Evolutionary conservation across 306 rosid genomes (phyloP).

Genomic region (Hippophae gyantsensis): DNA sequence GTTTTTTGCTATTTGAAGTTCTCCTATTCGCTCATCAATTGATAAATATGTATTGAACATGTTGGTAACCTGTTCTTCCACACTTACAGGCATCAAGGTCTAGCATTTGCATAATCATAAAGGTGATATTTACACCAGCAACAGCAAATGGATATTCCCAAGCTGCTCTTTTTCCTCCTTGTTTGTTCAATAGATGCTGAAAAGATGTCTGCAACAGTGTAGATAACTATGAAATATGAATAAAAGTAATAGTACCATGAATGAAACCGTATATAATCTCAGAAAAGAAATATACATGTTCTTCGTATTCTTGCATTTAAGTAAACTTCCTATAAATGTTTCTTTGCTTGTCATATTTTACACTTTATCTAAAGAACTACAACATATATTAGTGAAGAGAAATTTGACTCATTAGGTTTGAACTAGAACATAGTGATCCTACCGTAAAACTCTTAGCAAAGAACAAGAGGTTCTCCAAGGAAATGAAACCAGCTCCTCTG

Average conservation of each 20-base stretch:
- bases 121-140: slow-evolving; percentile 82
- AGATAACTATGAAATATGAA: background rate
- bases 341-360: background rate
- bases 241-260: background rate
- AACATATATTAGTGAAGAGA: background rate
- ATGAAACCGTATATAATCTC: background rate
- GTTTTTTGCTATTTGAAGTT: too few species aligned
- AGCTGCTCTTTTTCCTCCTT: slow-evolving; percentile 63
- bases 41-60: background rate
- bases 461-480: slow-evolving; percentile 86
- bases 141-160: slow-evolving; percentile 88
- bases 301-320: background rate
- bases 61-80: background rate
- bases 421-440: slow-evolving; percentile 22
- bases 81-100: slow-evolving; percentile 68
- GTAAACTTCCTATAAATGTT: background rate
- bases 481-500: slow-evolving; percentile 91
- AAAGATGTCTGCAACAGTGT: slow-evolving; percentile 46
- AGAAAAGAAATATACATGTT: background rate
- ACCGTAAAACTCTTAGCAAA: slow-evolving; percentile 75
- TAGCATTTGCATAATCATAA: slow-evolving; percentile 88
- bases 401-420: background rate
- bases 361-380: background rate
- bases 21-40: too few species aligned
- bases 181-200: slow-evolving; percentile 53